These are phyloP conservation scores for Opeltia flavorubescens DNA, from an alignment of 495 filamentous ascomycete species.

Conservation along the genomic window DNA sequence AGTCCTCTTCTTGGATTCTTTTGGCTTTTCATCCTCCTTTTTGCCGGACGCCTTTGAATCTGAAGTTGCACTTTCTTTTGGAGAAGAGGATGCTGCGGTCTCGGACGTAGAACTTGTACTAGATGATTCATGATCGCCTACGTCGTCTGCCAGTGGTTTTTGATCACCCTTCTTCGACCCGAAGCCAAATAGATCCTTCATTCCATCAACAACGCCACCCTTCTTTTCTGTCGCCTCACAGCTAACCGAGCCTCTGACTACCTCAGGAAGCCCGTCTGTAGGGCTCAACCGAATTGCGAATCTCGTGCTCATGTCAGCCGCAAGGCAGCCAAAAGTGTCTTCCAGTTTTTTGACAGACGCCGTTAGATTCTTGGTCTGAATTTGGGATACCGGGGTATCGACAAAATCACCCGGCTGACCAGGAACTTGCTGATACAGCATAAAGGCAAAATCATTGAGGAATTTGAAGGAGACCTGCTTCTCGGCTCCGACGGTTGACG, in stretches of 20 bases:
- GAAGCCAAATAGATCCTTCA: conserved; percentile 91
- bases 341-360: conserved; percentile 60
- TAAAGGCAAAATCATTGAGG: conserved; percentile 68
- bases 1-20: conserved; percentile 48
- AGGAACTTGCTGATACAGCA: conserved; percentile 58
- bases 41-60: conserved; percentile 25
- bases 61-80: conserved; percentile 23
- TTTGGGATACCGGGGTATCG: conserved; percentile 36
- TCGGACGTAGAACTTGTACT: conserved; percentile 30
- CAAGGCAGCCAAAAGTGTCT: conserved; percentile 59
- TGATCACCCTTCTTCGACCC: conserved; percentile 74
- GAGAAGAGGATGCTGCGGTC: conserved; percentile 30
- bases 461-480: conserved; percentile 86
- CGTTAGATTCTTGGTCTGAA: conserved; percentile 74
- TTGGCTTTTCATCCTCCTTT: conserved; percentile 32
- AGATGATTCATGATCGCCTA: conserved; percentile 29
- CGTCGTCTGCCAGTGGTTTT: conserved; percentile 54
- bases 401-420: conserved; percentile 18
- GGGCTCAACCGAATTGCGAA: conserved; percentile 57
- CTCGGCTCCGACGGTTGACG: conserved; percentile 59
- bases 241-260: conserved; percentile 60
- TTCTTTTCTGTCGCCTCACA: conserved; percentile 70
- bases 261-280: conserved; percentile 70
- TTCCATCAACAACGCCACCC: conserved; percentile 70
- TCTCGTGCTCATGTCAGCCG: conserved; percentile 65